A percentile compares a stretch with the other conserved stretches of the same genome.
Conservation (phyloP, 75 land plant genomes). For the Gnetum montanum region DNA sequence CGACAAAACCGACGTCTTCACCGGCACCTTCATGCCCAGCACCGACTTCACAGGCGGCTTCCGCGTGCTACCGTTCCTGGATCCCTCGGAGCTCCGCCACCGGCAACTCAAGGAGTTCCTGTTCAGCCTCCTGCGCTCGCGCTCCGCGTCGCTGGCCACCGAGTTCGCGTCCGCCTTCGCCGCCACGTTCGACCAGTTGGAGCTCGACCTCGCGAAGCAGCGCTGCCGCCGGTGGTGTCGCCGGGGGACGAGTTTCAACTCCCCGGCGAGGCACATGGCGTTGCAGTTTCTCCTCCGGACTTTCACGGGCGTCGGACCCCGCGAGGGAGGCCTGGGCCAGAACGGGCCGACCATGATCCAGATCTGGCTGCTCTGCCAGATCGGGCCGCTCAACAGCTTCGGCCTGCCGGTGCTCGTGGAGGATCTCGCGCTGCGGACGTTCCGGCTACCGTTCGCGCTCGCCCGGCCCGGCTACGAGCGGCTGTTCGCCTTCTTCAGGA, state of each 20-base stretch:
- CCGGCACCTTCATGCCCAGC: conserved; percentile 54
- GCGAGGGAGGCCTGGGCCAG: conserved; percentile 14
- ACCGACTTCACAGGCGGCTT: conserved; percentile 35
- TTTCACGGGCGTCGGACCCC: conserved; percentile 16
- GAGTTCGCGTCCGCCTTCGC: conserved; percentile 15
- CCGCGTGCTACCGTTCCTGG: conserved; percentile 46
- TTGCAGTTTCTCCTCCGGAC: conserved; percentile 24
- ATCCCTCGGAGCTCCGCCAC: conserved; percentile 38
- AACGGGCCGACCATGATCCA: conserved; percentile 5
- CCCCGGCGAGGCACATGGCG: background rate
- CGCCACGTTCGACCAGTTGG: conserved; percentile 16
- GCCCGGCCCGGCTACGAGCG: conserved; percentile 18
- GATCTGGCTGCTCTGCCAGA: conserved; percentile 29
- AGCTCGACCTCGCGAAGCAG: conserved; percentile 8
- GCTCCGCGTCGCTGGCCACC: conserved; percentile 12
- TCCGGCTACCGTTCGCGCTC: conserved; percentile 26
- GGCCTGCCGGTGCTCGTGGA: conserved; percentile 19
- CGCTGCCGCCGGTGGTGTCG: no score
- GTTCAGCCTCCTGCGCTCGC: conserved; percentile 26
- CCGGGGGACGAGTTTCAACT: conserved; percentile 13
- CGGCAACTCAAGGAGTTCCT: conserved; percentile 29
- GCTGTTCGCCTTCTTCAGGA: conserved; percentile 19
- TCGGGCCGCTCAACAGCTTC: conserved; percentile 16
- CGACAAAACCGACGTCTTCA: conserved; percentile 34
- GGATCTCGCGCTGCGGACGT: conserved; percentile 27